Evolutionary conservation across 2,329 filamentous ascomycete species (phyloP).

Genomic region (Ophiocordyceps unilateralis): DNA sequence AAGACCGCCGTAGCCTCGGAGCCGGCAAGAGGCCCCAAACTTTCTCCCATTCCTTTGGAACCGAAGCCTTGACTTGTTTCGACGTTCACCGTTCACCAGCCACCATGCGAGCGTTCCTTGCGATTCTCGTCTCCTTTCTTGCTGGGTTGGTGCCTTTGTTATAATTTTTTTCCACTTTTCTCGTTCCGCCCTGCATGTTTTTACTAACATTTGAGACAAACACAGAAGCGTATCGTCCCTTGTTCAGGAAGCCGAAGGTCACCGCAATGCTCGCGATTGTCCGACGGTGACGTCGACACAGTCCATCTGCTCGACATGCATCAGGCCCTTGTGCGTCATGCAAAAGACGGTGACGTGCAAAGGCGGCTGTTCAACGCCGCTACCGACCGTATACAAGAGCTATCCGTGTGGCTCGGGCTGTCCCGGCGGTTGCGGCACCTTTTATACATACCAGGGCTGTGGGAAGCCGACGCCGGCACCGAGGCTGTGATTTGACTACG

Average conservation of each 20-base stretch:
- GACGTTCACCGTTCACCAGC: too few species aligned
- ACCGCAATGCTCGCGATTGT: constrained; percentile 5
- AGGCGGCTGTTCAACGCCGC: constrained; percentile 14
- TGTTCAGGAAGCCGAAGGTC: not conserved
- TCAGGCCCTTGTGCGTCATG: constrained; percentile 12
- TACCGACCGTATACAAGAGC: constrained; percentile 12
- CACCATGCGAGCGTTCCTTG: not conserved
- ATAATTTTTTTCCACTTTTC: too few species aligned
- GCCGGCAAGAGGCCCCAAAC: not conserved
- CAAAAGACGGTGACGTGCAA: constrained; percentile 13
- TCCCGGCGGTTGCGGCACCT: constrained; percentile 12
- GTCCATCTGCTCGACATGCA: constrained; percentile 17
- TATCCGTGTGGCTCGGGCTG: constrained; percentile 11
- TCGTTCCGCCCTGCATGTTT: not conserved
- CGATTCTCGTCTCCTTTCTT: not conserved
- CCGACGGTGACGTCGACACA: constrained; percentile 16
- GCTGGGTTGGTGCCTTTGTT: not conserved
- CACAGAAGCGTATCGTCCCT: not conserved
- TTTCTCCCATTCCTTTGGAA: not conserved
- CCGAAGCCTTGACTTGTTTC: not conserved
- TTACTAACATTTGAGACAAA: not conserved
- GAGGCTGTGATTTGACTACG: not conserved
- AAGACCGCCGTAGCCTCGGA: not conserved
- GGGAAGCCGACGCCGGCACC: not conserved
- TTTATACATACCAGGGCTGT: constrained; percentile 8